Evolutionary conservation across 2,329 filamentous ascomycete species (phyloP), one percentile per base, ranked within the genome.

Genomic region (Microdochium nivale): DNA sequence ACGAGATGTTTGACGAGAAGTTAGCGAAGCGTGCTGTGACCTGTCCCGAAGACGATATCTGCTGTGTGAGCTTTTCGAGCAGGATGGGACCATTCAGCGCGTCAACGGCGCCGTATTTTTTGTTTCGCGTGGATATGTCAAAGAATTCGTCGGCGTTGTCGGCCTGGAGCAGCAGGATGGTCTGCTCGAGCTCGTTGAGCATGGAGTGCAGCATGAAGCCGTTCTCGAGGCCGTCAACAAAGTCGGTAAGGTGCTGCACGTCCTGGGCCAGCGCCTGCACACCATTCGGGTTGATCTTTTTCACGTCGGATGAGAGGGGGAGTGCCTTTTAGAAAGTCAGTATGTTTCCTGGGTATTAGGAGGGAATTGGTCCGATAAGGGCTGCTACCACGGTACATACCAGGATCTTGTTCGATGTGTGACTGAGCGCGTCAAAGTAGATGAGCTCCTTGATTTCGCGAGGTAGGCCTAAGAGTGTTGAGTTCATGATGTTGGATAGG

Each of bases 131-230:
- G 4, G 86, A 87, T 49, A 94, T 86, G 64, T 99, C 94, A 66
- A 94, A 99, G 68, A 96, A 99, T 67, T 97, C 92, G 58, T 97
- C 91, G n/a, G 89, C 83, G 60, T 95, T 95, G 40, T 95, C 90
- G 1, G 80, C 81, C 63, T 88, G 84, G 79, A 99, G 87, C 25
- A 99, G 77, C 54, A 87, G 83, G 47, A 96, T 86, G 1, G 94
- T 97, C 72, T 99, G 94, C 60, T 92, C 86, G 33, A 99, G 75
- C 70, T 97, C 94, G 61, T 96, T 91, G 37, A 99, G 74, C 58
- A 95, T 94, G 63, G 94, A 87, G 55, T 87, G 80, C 21, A 99
- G 74, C 70, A 95, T 91, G n/a, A 86, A 84, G 5, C 81, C 79
- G 57, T 95, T 92, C 57, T 90, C 87, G 21, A 99, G 81, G 46